phyloP scores from a whole-genome alignment of 2,329 filamentous ascomycete species.

The Grosmannia penicillata region DNA sequence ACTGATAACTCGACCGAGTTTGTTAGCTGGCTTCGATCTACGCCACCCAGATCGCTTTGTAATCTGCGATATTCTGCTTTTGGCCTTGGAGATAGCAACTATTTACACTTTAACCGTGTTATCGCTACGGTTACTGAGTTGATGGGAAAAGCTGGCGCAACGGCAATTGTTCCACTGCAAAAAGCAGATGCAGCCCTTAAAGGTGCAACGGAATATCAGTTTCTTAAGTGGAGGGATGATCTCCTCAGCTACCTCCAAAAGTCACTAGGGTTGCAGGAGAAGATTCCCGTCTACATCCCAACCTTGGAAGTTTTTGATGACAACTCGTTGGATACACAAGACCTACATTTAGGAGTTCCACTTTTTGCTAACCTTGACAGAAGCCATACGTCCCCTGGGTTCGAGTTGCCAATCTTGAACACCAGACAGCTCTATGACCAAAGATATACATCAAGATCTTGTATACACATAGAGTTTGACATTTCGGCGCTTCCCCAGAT shows the following conservation, averaged over 20 bases:
- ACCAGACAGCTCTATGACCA: neutral
- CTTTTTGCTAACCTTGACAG: neutral
- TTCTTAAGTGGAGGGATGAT: neutral
- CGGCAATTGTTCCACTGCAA: neutral
- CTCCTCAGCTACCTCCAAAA: neutral
- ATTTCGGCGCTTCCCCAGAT: slow-evolving; percentile 15
- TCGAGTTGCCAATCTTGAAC: neutral
- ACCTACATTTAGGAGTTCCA: neutral
- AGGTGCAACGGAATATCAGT: neutral
- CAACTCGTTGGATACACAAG: neutral
- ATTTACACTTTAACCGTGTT: slow-evolving; percentile 22
- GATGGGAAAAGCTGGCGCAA: neutral
- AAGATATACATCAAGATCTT: slow-evolving; percentile 8
- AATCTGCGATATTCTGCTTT: slow-evolving; percentile 20
- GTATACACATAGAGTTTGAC: slow-evolving; percentile 23
- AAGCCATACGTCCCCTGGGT: neutral
- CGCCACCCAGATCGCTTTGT: slow-evolving; percentile 6
- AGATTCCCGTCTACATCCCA: neutral
- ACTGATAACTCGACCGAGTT: slow-evolving; percentile 21
- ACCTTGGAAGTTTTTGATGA: neutral
- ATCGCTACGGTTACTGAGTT: slow-evolving; percentile 10
- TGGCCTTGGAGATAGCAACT: slow-evolving; percentile 24
- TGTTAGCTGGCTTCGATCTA: slow-evolving; percentile 14
- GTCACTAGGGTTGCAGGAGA: neutral
- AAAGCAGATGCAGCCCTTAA: neutral